Conservation (phyloP, 1,284 basidiomycete species). For the Veloboletus limbatus region DNA sequence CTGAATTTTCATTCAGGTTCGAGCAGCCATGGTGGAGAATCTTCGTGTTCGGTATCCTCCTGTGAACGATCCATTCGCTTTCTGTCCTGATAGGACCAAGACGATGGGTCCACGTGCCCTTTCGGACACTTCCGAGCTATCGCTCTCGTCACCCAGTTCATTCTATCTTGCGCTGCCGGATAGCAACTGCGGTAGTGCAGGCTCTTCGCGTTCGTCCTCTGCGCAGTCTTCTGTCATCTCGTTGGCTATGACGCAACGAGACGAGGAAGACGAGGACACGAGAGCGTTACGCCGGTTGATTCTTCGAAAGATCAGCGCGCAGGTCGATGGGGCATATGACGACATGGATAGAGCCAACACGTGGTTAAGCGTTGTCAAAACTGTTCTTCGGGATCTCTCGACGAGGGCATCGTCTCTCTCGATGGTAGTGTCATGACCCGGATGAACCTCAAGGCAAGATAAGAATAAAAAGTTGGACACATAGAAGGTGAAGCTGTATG, state of each 20-base stretch:
- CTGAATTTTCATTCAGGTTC: slow-evolving; percentile 18
- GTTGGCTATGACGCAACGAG: slow-evolving; percentile 37
- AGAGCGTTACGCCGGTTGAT: slow-evolving; percentile 56
- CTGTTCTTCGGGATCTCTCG: slow-evolving; percentile 56
- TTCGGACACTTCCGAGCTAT: slow-evolving; percentile 34
- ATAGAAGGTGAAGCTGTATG: slow-evolving; percentile 22
- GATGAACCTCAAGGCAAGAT: background rate
- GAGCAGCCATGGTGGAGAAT: slow-evolving; percentile 27
- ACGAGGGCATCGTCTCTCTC: slow-evolving; percentile 43
- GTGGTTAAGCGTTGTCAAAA: slow-evolving; percentile 64
- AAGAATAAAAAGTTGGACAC: background rate
- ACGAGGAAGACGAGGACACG: slow-evolving; percentile 56
- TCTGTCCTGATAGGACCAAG: slow-evolving; percentile 13
- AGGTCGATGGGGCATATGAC: slow-evolving; percentile 57
- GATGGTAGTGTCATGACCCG: slow-evolving; percentile 13
- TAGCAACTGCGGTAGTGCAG: slow-evolving; percentile 10
- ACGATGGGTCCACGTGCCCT: background rate
- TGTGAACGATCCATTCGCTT: slow-evolving; percentile 20
- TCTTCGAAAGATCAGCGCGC: slow-evolving; percentile 58
- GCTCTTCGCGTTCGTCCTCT: slow-evolving; percentile 42
- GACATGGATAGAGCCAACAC: slow-evolving; percentile 55
- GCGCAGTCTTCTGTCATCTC: slow-evolving; percentile 38
- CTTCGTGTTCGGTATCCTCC: slow-evolving; percentile 29
- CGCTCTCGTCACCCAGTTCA: slow-evolving; percentile 30
- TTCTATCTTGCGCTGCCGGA: slow-evolving; percentile 40